Evolutionary conservation across 192 early-diverging fungal genomes (phyloP).

Genomic region (Backusella tarrabulga): DNA sequence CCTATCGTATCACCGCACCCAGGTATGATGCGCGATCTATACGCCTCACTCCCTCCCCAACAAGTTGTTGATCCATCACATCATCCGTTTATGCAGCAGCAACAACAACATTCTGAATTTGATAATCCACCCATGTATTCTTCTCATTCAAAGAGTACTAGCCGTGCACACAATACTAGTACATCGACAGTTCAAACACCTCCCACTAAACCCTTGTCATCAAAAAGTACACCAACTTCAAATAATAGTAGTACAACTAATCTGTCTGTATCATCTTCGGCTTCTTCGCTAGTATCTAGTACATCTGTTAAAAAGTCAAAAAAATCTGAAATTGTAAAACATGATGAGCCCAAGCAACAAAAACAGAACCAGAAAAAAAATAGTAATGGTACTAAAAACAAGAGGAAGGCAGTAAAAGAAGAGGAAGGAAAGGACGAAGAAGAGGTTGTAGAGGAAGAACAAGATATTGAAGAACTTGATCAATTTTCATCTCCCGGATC

Average conservation of each 20-base stretch:
- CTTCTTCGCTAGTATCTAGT: neutral
- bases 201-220: neutral
- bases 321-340: neutral
- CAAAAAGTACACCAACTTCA: neutral
- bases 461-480: neutral
- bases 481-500: neutral
- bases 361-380: neutral
- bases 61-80: neutral
- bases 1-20: slow-evolving; percentile 13
- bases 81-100: neutral
- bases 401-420: neutral
- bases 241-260: slow-evolving; percentile 9
- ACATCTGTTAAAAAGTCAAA: neutral
- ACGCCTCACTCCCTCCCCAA: neutral
- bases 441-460: neutral
- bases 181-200: neutral
- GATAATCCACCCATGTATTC: neutral
- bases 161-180: neutral
- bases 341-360: neutral
- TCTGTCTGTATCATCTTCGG: neutral
- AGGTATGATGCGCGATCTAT: slow-evolving; percentile 4
- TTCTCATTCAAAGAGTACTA: neutral
- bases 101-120: neutral
- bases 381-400: neutral
- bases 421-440: neutral